phyloP scores from a whole-genome alignment of 2,329 filamentous ascomycete species.

The Triangularia setosa region DNA sequence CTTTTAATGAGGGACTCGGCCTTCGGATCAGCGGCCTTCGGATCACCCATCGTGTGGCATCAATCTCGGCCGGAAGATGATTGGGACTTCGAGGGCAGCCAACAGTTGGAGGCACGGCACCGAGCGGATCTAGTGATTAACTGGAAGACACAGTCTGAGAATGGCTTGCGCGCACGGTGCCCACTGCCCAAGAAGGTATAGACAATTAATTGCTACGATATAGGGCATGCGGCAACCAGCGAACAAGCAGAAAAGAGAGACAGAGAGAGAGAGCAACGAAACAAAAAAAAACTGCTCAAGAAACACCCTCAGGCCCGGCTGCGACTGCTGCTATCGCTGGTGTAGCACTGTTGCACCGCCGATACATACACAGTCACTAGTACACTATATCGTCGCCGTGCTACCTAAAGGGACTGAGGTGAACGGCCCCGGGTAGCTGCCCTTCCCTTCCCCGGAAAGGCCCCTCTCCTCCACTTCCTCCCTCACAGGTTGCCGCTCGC shows the following conservation, averaged over 20 bases:
- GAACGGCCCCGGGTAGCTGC: neutral
- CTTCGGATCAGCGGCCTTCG: neutral
- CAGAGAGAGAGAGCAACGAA: neutral
- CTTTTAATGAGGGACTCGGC: neutral
- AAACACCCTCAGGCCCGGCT: neutral
- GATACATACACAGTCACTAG: neutral
- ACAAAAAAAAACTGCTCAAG: neutral
- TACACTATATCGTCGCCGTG: neutral
- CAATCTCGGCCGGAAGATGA: neutral
- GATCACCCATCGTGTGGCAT: neutral
- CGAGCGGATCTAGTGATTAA: neutral
- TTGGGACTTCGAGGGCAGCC: neutral
- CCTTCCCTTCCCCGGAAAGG: neutral
- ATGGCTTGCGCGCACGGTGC: neutral
- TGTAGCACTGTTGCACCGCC: neutral
- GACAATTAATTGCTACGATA: neutral
- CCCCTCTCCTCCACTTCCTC: neutral
- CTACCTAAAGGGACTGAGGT: neutral
- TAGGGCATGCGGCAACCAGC: neutral
- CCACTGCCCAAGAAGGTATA: neutral
- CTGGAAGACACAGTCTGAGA: neutral
- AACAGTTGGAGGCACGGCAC: neutral
- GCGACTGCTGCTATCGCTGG: neutral
- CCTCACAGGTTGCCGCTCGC: neutral
- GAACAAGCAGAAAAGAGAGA: neutral